Conservation (phyloP, 805 yeast species). For the Lipomyces orientalis region DNA sequence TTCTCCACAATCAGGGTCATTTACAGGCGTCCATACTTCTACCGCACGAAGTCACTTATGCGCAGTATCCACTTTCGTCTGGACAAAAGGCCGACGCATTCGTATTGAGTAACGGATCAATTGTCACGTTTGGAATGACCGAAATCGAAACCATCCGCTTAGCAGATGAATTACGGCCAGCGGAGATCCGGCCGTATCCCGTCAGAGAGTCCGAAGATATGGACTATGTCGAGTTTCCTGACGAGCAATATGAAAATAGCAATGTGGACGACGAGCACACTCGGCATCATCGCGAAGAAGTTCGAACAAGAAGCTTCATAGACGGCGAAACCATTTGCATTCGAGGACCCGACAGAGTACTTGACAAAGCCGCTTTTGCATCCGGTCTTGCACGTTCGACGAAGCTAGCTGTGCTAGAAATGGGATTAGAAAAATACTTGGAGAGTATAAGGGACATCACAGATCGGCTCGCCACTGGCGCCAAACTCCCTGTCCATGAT, state of each 20-base stretch:
- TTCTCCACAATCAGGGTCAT: constrained; percentile 49
- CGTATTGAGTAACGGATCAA: constrained; percentile 75
- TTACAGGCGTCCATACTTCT: constrained; percentile 52
- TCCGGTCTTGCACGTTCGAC: constrained; percentile 88
- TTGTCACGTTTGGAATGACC: constrained; percentile 81
- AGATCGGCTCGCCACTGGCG: constrained; percentile 68
- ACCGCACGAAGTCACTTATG: constrained; percentile 71
- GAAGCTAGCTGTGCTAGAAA: constrained; percentile 78
- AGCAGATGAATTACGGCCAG: constrained; percentile 49
- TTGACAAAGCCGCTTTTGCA: constrained; percentile 88
- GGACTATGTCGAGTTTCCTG: constrained; percentile 65
- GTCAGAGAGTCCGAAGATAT: constrained; percentile 80
- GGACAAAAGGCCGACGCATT: constrained; percentile 60
- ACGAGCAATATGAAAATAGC: constrained; percentile 20
- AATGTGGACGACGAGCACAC: constrained; percentile 24
- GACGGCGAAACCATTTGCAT: constrained; percentile 74
- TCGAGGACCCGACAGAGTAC: constrained; percentile 57
- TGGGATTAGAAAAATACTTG: constrained; percentile 71
- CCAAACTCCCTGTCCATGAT: constrained; percentile 56
- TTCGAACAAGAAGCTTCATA: constrained; percentile 51
- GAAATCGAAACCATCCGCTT: constrained; percentile 55
- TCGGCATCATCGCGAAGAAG: constrained; percentile 16
- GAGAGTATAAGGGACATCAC: constrained; percentile 66
- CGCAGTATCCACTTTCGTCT: constrained; percentile 48
- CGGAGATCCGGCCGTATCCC: constrained; percentile 56